Conservation (phyloP, 2,329 filamentous ascomycete species). For the Beauveria australis region DNA sequence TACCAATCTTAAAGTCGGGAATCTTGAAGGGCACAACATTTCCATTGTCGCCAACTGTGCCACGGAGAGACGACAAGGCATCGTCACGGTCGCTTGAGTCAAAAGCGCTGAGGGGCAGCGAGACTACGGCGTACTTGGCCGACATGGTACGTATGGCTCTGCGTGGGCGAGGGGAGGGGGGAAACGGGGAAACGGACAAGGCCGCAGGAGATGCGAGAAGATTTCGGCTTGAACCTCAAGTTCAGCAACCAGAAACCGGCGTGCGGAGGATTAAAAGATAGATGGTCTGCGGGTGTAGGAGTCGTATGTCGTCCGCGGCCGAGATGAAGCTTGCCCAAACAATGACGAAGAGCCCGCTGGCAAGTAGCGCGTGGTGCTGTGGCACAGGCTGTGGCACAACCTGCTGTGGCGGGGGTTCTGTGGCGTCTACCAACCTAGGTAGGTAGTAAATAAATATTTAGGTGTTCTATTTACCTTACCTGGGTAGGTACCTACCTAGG, state of each 20-base stretch:
- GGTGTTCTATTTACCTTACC: too few relatives aligned
- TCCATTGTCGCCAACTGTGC: conserved; percentile 69
- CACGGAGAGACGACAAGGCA: conserved; percentile 66
- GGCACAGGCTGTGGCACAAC: conserved; percentile 13
- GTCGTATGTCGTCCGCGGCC: background rate
- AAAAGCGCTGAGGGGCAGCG: conserved; percentile 79
- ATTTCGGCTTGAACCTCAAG: background rate
- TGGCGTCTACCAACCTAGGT: background rate
- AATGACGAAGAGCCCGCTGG: conserved; percentile 1
- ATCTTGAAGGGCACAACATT: conserved; percentile 70
- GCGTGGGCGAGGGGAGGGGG: background rate
- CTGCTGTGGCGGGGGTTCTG: background rate
- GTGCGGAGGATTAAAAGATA: background rate
- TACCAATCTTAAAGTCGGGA: conserved; percentile 96
- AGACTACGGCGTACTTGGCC: conserved; percentile 76
- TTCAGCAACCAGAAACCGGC: background rate
- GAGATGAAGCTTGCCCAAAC: conserved; percentile 1
- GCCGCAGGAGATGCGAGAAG: background rate
- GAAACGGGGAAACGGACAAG: background rate
- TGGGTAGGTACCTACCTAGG: background rate
- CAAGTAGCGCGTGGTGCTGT: too few relatives aligned
- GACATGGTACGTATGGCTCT: conserved; percentile 30
- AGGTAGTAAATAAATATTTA: too few relatives aligned
- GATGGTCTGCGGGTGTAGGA: background rate
- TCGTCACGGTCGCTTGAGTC: conserved; percentile 73